Evolutionary conservation across 108 stramenopile genomes (phyloP), one percentile per base, ranked within the genome.

Genomic region (Parietichytrium sp.): DNA sequence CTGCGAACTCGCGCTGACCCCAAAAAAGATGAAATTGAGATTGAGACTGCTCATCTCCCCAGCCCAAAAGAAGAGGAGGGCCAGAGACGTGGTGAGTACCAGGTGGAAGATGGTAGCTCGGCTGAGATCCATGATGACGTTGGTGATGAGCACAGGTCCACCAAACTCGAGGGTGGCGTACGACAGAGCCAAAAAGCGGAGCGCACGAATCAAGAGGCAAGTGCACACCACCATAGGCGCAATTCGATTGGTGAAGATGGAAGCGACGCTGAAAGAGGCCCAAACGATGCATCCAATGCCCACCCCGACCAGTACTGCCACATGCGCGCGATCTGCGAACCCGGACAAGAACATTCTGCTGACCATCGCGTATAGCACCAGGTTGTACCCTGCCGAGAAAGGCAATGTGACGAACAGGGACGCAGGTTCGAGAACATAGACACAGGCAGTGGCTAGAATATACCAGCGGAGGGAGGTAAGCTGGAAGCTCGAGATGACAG

Each of bases 241-340:
- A 25, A 72, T 72, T 42, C 45, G 61, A 8, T 33, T 72, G 8
- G 61, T 45, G 33, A 23, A 72, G 8, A 45, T 10, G 13, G 20
- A 45, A 42, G 45, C 3, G 0, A 72, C 38, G 8, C 16, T 6
- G 20, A 72, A 72, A 42, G 45, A 42, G 2, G 15, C 29, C 36
- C 36, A 72, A 7, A 72, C 61, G 20, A 72, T 15, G 33, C 23
- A n/a, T 15, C 61, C 61, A 10, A 72, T 42, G 13, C 20, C 8
- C 13, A 72, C 45, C 23, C 61, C 61, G 38, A 72, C 25, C 23
- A 72, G 15, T 6, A 72, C 61, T 6, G 61, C 61, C 6, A 72
- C 61, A 27, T 72, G 61, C 10, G 61, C 61, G 13, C 61, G 61
- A 20, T 72, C 61, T 25, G 61, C 61, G 42, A 45, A 72, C 10